phyloP scores from a whole-genome alignment of 2,329 filamentous ascomycete genomes.

The Penicillium sp. region DNA sequence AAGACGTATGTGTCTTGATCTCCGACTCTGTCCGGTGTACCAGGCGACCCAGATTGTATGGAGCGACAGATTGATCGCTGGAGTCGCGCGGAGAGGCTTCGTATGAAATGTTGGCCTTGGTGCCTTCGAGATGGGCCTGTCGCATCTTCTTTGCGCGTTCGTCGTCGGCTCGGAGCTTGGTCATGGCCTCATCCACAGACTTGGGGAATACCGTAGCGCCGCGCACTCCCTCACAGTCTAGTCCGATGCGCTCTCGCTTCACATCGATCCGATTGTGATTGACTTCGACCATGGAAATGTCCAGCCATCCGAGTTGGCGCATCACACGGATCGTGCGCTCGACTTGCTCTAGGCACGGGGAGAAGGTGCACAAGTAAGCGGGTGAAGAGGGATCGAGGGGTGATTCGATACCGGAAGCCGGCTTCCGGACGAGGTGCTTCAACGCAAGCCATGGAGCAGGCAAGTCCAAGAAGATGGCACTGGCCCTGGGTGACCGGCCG shows the following conservation, averaged over 20 bases:
- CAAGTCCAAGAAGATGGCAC: constrained; percentile 53
- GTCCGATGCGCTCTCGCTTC: constrained; percentile 75
- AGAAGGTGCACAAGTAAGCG: constrained; percentile 88
- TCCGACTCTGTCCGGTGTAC: constrained; percentile 83
- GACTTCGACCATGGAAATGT: constrained; percentile 92
- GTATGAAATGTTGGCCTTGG: constrained; percentile 25
- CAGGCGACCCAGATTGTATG: constrained; percentile 75
- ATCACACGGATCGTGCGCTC: constrained; percentile 80
- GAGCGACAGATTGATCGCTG: constrained; percentile 38
- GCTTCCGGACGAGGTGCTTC: constrained; percentile 47
- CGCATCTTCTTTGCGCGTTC: constrained; percentile 51
- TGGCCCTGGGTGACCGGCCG: constrained; percentile 45
- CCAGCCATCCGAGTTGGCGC: constrained; percentile 80
- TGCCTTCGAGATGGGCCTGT: constrained; percentile 21
- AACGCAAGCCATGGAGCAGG: constrained; percentile 54
- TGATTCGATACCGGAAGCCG: constrained; percentile 39
- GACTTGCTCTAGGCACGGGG: constrained; percentile 95
- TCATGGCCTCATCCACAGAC: constrained; percentile 77
- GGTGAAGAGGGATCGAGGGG: constrained; percentile 71
- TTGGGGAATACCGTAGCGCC: constrained; percentile 66
- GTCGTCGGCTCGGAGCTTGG: constrained; percentile 72
- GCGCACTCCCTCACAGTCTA: constrained; percentile 66
- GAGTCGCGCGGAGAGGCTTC: constrained; percentile 18
- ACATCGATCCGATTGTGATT: constrained; percentile 78
- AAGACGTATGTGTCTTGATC: constrained; percentile 95